These are phyloP conservation scores for Paragyromitra xinjiangensis DNA, from an alignment of 495 filamentous ascomycete genomes.

Conservation along the genomic window DNA sequence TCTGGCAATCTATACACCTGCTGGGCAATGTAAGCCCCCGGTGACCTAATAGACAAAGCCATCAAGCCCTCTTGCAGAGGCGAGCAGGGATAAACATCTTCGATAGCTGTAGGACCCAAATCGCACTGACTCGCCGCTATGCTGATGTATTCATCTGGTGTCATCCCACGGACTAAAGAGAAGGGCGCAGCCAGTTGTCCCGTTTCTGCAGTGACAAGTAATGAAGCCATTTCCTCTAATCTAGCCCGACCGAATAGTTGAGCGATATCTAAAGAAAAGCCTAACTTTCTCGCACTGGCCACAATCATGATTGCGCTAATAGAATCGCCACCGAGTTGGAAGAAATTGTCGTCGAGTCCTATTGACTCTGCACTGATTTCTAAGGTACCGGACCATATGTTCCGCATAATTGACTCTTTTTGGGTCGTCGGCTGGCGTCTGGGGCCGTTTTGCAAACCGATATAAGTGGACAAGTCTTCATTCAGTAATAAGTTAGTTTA, in stretches of 20 bases:
- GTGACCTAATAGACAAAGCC: slow-evolving; percentile 67
- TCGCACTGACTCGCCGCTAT: slow-evolving; percentile 49
- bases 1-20: slow-evolving; percentile 57
- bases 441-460: not conserved
- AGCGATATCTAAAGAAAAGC: slow-evolving; percentile 30
- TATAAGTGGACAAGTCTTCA: slow-evolving; percentile 13
- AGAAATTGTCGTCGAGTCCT: slow-evolving; percentile 67
- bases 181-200: slow-evolving; percentile 18
- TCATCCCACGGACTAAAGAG: slow-evolving; percentile 21
- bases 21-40: slow-evolving; percentile 68
- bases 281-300: slow-evolving; percentile 24
- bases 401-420: slow-evolving; percentile 35
- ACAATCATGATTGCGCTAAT: slow-evolving; percentile 75
- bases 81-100: slow-evolving; percentile 75
- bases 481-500: slow-evolving; percentile 1
- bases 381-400: slow-evolving; percentile 43
- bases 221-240: slow-evolving; percentile 35
- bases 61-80: slow-evolving; percentile 76
- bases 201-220: slow-evolving; percentile 14
- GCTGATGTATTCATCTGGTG: slow-evolving; percentile 35
- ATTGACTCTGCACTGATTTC: slow-evolving; percentile 56
- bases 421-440: slow-evolving; percentile 23
- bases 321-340: slow-evolving; percentile 73
- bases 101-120: slow-evolving; percentile 58
- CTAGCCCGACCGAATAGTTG: slow-evolving; percentile 18